phyloP scores from a whole-genome alignment of 2,329 filamentous ascomycete genomes.

The Gaeumannomyces sp. region DNA sequence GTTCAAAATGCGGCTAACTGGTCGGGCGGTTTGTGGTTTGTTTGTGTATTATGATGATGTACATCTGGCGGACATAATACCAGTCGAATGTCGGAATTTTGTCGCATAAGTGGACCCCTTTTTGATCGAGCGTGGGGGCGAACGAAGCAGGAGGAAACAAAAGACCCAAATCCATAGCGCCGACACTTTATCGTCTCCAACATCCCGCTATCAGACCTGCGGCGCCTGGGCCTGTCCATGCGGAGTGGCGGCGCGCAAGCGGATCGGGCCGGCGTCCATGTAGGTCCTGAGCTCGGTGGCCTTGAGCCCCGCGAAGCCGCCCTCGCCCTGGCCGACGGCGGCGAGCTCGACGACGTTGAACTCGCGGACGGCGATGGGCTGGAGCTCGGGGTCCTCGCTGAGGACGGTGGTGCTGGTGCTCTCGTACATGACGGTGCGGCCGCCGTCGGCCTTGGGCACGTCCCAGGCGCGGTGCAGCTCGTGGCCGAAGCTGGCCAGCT shows the following conservation, averaged over 20 bases:
- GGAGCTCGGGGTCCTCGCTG: slow-evolving; percentile 9
- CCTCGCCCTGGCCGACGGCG: slow-evolving; percentile 6
- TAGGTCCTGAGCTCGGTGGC: slow-evolving; percentile 6
- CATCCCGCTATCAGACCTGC: neutral
- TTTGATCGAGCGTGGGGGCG: neutral
- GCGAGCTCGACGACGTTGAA: slow-evolving; percentile 12
- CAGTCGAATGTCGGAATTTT: no score
- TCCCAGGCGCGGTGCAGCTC: slow-evolving; percentile 10
- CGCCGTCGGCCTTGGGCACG: neutral
- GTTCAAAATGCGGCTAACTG: neutral
- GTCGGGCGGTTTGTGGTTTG: no score
- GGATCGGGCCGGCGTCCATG: slow-evolving; percentile 10
- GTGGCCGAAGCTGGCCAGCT: slow-evolving; percentile 9
- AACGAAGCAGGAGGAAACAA: neutral
- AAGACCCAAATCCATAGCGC: neutral
- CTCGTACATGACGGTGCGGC: slow-evolving; percentile 11
- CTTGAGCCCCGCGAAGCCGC: slow-evolving; percentile 5
- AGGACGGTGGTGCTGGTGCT: slow-evolving; percentile 12
- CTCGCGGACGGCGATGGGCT: slow-evolving; percentile 8
- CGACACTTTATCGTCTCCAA: no score
- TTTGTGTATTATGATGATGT: neutral
- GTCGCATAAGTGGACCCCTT: neutral
- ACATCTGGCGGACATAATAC: no score
- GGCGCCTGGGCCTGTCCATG: neutral
- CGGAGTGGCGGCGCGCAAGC: neutral